Evolutionary conservation across 1,284 basidiomycete species (phyloP), one percentile per base, ranked within the genome.

Genomic region (Leccinum pachyderme): DNA sequence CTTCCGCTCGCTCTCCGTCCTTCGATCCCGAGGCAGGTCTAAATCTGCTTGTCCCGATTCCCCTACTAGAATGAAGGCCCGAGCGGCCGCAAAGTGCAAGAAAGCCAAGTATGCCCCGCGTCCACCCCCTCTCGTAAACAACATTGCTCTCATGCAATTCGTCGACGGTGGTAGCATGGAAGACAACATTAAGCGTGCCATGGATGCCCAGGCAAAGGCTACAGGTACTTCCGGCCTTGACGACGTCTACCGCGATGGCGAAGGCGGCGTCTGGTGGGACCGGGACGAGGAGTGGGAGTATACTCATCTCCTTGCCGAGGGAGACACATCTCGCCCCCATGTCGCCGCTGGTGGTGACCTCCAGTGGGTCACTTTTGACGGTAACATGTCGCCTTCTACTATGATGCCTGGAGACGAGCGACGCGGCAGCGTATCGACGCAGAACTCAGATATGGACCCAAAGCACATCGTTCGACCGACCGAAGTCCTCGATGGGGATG

Each of bases 241-340:
- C 7, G 80, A 77, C 35, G 76, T 84, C 4, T 80, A 81, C 65
- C 75, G 82, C 7, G 86, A 89, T 54, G 81, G 70, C 1, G 71
- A 76, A 24, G 86, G 85, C 28, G 78, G 79, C 0, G 57, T 88
- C n/a, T 89, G 86, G 84, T 77, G 79, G 71, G 87, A 89, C 63
- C 79, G 77, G 53, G 84, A 86, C 27, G 87, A 89, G 68, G 79
- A 82, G 61, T 75, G 78, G 75, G 87, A 89, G 65, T 87, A 84
- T 61, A 72, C 77, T 13, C 83, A 81, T 55, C 76, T 89, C 11
- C 75, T 88, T 25, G 51, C 53, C 18, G 68, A 68, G 32, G 62
- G 66, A n/a, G 67, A 56, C n/a, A 56, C 46, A n/a, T 52, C 51
- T 45, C 49, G 52, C n/a, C 57, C 58, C 47, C 47, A 33, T 13